phyloP scores from a whole-genome alignment of 108 stramenopile genomes.

The Discostella pseudostelligera region DNA sequence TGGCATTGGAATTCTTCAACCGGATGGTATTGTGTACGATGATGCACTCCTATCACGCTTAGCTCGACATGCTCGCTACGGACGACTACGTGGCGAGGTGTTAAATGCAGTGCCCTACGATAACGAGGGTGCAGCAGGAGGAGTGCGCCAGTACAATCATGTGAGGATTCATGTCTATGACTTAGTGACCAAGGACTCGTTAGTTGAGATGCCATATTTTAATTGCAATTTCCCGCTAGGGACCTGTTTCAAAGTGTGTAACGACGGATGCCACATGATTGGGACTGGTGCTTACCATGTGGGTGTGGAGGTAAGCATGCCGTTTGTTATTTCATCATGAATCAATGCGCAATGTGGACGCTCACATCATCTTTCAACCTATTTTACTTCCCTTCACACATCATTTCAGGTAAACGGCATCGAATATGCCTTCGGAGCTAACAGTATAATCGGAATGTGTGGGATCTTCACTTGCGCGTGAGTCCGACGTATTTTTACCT shows the following conservation, averaged over 20 bases:
- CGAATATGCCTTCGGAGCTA: slow-evolving; percentile 81
- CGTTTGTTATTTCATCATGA: background rate
- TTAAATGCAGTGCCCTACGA: background rate
- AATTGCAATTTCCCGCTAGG: slow-evolving; percentile 77
- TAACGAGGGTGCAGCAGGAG: background rate
- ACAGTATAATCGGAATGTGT: slow-evolving; percentile 57
- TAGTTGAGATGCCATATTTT: slow-evolving; percentile 61
- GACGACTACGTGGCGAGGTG: slow-evolving; percentile 11
- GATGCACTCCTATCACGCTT: slow-evolving; percentile 36
- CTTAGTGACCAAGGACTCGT: slow-evolving; percentile 56
- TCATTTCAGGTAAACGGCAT: slow-evolving; percentile 61
- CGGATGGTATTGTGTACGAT: slow-evolving; percentile 39
- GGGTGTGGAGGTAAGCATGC: slow-evolving; percentile 67
- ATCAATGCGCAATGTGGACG: background rate
- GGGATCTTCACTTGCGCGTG: slow-evolving; percentile 82
- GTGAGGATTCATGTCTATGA: slow-evolving; percentile 73
- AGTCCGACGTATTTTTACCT: too few species aligned
- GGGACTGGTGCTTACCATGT: slow-evolving; percentile 86
- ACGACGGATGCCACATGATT: slow-evolving; percentile 64
- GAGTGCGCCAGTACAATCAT: slow-evolving; percentile 20
- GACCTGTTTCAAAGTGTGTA: slow-evolving; percentile 64
- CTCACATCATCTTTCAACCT: background rate
- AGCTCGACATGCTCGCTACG: slow-evolving; percentile 28
- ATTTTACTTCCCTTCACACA: too few species aligned
- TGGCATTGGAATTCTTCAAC: slow-evolving; percentile 41